A percentile compares a stretch with the other conserved stretches of the same genome.
Conservation (phyloP, 2,329 filamentous ascomycete genomes). For the Cylindrodendrum hubeiense region DNA sequence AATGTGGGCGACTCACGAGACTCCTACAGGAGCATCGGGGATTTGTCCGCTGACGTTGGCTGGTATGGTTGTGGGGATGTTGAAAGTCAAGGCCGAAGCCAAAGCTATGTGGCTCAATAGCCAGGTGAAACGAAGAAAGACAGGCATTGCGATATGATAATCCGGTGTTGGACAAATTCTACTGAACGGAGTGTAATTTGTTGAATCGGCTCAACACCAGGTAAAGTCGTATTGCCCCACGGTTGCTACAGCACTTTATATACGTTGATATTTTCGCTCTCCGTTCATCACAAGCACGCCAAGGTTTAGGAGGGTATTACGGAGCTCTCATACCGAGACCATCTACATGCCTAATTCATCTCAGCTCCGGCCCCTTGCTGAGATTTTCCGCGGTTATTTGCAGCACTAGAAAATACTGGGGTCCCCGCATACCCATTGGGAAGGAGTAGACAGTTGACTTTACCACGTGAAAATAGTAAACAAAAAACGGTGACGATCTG, state of each 20-base stretch:
- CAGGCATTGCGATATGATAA: conserved; percentile 11
- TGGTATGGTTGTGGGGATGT: conserved; percentile 50
- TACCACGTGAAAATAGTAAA: neutral
- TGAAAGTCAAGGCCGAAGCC: conserved; percentile 47
- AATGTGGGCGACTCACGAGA: conserved; percentile 53
- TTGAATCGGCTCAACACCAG: neutral
- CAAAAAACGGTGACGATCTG: neutral
- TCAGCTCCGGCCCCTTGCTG: neutral
- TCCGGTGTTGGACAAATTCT: neutral
- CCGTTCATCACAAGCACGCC: neutral
- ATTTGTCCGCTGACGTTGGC: conserved; percentile 47
- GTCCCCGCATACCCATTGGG: neutral
- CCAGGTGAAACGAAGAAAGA: neutral
- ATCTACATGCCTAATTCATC: neutral
- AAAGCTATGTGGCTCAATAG: conserved; percentile 19
- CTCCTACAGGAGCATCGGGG: conserved; percentile 56
- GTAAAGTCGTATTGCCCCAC: neutral
- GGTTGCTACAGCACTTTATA: neutral
- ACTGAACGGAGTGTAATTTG: neutral
- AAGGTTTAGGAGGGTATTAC: neutral
- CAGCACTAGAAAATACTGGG: neutral
- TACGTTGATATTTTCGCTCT: neutral
- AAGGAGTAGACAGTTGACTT: neutral
- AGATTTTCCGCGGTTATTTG: neutral
- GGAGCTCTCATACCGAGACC: neutral